Percentiles rank a stretch among this genome's conserved stretches.
Evolutionary conservation across 345 rosid species (phyloP).

Genomic region (Eucalyptus urophylla): DNA sequence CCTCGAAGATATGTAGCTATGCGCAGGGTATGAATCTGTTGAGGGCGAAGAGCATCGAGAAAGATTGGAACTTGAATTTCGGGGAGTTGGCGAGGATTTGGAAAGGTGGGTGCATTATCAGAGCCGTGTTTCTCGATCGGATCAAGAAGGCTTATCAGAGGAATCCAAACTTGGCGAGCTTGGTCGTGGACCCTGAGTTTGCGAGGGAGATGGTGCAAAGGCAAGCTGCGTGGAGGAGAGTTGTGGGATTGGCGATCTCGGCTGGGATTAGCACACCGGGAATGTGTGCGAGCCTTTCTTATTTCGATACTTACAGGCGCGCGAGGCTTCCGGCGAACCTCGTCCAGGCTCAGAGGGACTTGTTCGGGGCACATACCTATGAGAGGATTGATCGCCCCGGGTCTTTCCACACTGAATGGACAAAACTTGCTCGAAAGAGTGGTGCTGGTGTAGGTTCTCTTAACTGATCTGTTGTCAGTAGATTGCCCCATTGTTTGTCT

Average conservation of each 20-base stretch:
- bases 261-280: conserved; percentile 97
- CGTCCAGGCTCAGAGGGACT: conserved; percentile 97
- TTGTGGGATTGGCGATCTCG: conserved; percentile 78
- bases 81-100: conserved; percentile 93
- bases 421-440: conserved; percentile 64
- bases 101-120: conserved; percentile 96
- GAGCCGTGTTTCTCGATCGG: conserved; percentile 96
- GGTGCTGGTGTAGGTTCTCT: conserved; percentile 31
- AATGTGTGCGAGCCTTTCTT: conserved; percentile 92
- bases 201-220: conserved; percentile 97
- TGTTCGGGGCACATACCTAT: conserved; percentile 95
- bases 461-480: conserved; percentile 13
- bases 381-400: conserved; percentile 86
- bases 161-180: conserved; percentile 74
- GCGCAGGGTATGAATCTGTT: conserved; percentile 96
- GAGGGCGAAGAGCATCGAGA: conserved; percentile 81
- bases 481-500: background rate
- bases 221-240: conserved; percentile 98
- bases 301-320: conserved; percentile 91
- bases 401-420: conserved; percentile 81
- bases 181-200: conserved; percentile 91
- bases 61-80: conserved; percentile 74
- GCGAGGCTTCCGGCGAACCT: conserved; percentile 84
- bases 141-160: conserved; percentile 94
- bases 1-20: conserved; percentile 90